Evolutionary conservation across 2,329 filamentous ascomycete species (phyloP).

Genomic region (Scedosporium minutisporum): DNA sequence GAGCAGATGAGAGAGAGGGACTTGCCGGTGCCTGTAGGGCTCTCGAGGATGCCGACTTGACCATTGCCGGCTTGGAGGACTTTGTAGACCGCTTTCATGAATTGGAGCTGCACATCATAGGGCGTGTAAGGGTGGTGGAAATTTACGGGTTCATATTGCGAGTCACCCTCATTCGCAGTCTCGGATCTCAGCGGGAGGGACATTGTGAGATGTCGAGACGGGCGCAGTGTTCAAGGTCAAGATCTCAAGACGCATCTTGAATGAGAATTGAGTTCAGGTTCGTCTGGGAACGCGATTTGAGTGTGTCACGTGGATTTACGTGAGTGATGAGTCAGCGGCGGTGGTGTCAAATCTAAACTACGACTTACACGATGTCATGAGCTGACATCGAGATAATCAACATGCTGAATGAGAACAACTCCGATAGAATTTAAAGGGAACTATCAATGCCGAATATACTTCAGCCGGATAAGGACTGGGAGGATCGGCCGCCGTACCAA

Average conservation of each 20-base stretch:
- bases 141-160: conserved; percentile 27
- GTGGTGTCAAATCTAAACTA: no score
- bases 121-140: conserved; percentile 85
- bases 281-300: not conserved
- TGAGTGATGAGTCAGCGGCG: not conserved
- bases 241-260: no score
- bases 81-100: conserved; percentile 75
- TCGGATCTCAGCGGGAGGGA: not conserved
- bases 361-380: no score
- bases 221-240: not conserved
- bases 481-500: not conserved
- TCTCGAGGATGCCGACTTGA: conserved; percentile 82
- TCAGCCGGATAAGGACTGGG: not conserved
- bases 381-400: no score
- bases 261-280: no score
- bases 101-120: conserved; percentile 77
- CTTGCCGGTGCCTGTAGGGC: conserved; percentile 87
- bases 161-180: not conserved
- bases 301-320: not conserved
- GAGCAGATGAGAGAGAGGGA: conserved; percentile 86
- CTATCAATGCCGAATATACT: not conserved
- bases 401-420: no score
- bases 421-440: no score
- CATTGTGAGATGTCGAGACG: not conserved
- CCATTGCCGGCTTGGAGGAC: conserved; percentile 62